Conservation (phyloP, 2,329 filamentous ascomycete genomes). For the Ophiocordyceps sinensis region DNA sequence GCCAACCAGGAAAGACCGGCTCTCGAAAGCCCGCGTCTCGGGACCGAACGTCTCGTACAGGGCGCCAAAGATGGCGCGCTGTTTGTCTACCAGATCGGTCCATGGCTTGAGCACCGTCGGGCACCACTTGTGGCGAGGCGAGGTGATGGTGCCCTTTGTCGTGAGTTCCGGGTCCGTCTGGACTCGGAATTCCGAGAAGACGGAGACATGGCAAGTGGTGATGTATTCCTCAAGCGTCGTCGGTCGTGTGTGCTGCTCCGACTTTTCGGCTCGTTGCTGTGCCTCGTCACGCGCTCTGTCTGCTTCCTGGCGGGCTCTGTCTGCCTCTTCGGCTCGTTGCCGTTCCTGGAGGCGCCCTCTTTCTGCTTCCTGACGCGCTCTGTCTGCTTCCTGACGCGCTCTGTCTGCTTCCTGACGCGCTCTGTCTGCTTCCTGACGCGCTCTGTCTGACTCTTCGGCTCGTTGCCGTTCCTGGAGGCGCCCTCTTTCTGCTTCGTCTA, state of each 20-base stretch:
- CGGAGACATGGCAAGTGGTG: slow-evolving; percentile 11
- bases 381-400: slow-evolving; percentile 4
- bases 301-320: no score
- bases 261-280: background rate
- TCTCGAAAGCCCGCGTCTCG: slow-evolving; percentile 13
- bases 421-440: slow-evolving; percentile 4
- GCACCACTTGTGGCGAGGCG: slow-evolving; percentile 14
- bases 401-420: slow-evolving; percentile 4
- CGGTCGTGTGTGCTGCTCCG: slow-evolving; percentile 2
- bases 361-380: no score
- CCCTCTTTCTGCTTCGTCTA: no score
- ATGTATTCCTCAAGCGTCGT: slow-evolving; percentile 19
- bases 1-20: slow-evolving; percentile 7
- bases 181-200: slow-evolving; percentile 12
- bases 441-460: slow-evolving; percentile 1
- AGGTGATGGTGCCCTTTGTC: slow-evolving; percentile 13
- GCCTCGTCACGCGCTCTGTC: no score
- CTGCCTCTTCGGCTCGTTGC: background rate
- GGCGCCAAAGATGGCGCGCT: slow-evolving; percentile 5
- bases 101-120: slow-evolving; percentile 11
- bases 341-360: background rate
- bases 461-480: background rate
- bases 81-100: no score
- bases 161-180: slow-evolving; percentile 11
- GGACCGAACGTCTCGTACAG: slow-evolving; percentile 8